Evolutionary conservation across 768 basidiomycete species (phyloP).

Genomic region (Polyporus arcularius): DNA sequence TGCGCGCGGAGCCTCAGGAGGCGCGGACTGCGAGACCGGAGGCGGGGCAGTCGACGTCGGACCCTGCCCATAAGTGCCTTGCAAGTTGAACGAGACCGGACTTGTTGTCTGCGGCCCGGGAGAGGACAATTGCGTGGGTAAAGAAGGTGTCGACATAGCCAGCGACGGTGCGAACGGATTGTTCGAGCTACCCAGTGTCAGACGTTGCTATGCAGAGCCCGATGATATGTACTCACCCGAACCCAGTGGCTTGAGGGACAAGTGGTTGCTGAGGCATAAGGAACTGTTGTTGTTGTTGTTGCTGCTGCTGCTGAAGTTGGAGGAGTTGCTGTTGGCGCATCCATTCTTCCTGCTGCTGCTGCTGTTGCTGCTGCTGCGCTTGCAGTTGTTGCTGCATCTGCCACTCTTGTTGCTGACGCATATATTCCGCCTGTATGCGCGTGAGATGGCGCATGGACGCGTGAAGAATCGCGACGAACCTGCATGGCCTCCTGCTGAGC

Average conservation of each 20-base stretch:
- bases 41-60: slow-evolving; percentile 44
- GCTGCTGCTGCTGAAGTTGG: slow-evolving; percentile 54
- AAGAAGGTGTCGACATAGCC: slow-evolving; percentile 29
- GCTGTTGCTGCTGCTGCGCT: slow-evolving; percentile 47
- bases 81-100: slow-evolving; percentile 64
- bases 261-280: slow-evolving; percentile 47
- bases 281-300: slow-evolving; percentile 52
- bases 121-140: slow-evolving; percentile 37
- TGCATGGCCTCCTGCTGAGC: slow-evolving; percentile 87
- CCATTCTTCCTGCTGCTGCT: slow-evolving; percentile 52
- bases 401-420: slow-evolving; percentile 67
- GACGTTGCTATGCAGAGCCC: background rate
- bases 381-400: slow-evolving; percentile 49
- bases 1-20: slow-evolving; percentile 19
- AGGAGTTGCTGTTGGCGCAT: slow-evolving; percentile 63
- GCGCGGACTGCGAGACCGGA: slow-evolving; percentile 40
- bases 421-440: slow-evolving; percentile 39
- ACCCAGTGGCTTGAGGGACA: slow-evolving; percentile 69
- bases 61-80: slow-evolving; percentile 62
- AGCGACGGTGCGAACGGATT: slow-evolving; percentile 82
- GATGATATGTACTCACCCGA: slow-evolving; percentile 51
- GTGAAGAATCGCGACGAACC: slow-evolving; percentile 30
- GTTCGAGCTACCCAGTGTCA: slow-evolving; percentile 65
- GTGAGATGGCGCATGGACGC: background rate
- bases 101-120: slow-evolving; percentile 33